Conservation (phyloP, 345 rosid genomes). For the Clarkia xantiana region DNA sequence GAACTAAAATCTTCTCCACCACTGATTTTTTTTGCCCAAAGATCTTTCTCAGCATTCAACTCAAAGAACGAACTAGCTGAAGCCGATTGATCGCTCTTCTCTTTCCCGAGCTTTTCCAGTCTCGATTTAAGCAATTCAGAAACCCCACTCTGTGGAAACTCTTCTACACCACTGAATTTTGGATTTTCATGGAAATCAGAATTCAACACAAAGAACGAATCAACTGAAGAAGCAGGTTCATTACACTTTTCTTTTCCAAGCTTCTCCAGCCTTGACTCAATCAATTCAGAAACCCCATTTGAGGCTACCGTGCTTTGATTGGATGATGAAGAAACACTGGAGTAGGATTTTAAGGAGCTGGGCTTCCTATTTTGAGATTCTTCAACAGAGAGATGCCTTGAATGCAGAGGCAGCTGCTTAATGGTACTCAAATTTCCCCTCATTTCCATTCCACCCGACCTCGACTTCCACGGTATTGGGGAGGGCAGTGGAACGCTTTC, state of each 20-base stretch:
- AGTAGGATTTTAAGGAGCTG: conserved; percentile 21
- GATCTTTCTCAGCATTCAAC: neutral
- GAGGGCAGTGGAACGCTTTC: conserved; percentile 22
- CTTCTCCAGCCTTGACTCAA: conserved; percentile 20
- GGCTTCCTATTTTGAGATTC: conserved; percentile 38
- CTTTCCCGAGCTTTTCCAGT: conserved; percentile 25
- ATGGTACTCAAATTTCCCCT: conserved; percentile 14
- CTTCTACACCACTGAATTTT: neutral
- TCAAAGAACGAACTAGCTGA: conserved; percentile 18
- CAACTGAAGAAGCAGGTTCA: conserved; percentile 19
- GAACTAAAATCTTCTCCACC: neutral
- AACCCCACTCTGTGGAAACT: no score
- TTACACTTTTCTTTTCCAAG: conserved; percentile 21
- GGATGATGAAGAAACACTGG: conserved; percentile 27
- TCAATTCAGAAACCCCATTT: conserved; percentile 10
- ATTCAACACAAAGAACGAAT: conserved; percentile 5
- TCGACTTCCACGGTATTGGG: conserved; percentile 24
- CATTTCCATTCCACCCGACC: conserved; percentile 28
- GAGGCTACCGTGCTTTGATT: conserved; percentile 24
- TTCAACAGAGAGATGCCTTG: conserved; percentile 49
- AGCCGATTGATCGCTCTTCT: conserved; percentile 18
- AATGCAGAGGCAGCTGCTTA: conserved; percentile 21
- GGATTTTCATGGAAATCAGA: neutral
- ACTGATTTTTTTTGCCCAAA: neutral
- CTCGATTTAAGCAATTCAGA: conserved; percentile 16